Evolutionary conservation across 495 filamentous ascomycete genomes (phyloP), one percentile per base, ranked within the genome.

Genomic region (Schizothecium vesticola): DNA sequence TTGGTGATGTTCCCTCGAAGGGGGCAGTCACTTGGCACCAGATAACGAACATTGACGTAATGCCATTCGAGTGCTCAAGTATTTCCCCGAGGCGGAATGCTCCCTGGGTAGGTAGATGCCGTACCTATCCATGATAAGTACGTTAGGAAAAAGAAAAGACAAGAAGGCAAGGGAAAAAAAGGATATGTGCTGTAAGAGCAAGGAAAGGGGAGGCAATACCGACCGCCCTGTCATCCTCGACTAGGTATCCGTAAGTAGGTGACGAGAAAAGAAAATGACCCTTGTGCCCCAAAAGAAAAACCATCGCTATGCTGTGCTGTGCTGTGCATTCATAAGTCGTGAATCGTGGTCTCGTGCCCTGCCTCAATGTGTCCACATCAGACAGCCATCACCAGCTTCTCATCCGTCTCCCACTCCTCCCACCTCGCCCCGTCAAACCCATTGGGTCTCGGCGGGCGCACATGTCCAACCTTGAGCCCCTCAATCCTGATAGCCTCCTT

Each of bases 391-490:
- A 25, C 55, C 9, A 29, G 43, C 58, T 66, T 66, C 70, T 78
- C 78, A 68, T 84, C 80, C 55, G 75, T 76, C 69, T 83, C 80
- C 83, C 81, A 80, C 62, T 71, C 76, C 7, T 84, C 82, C 87
- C 85, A 88, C 56, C 71, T 80, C 11, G 84, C 74, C 67, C 73
- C 68, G 69, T 88, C 87, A 66, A 77, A 86, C 12, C 86, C 87
- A 75, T 88, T 89, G 9, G 86, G 86, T 66, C 86, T 80, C 55
- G 82, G 81, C 23, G 82, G 77, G 51, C 86, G 77, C 67, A 83
- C 73, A 75, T 87, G 85, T 26, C 85, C 84, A 58, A 87, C 79
- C 69, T 79, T 73, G 23, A 86, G 74, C 7, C 85, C 84, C 23
- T 83, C 78, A 36, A 88, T 78, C 36, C 73, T 72, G 11, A 87